Evolutionary conservation across 1,284 basidiomycete species (phyloP).

Genomic region (Fistulina hepatica): DNA sequence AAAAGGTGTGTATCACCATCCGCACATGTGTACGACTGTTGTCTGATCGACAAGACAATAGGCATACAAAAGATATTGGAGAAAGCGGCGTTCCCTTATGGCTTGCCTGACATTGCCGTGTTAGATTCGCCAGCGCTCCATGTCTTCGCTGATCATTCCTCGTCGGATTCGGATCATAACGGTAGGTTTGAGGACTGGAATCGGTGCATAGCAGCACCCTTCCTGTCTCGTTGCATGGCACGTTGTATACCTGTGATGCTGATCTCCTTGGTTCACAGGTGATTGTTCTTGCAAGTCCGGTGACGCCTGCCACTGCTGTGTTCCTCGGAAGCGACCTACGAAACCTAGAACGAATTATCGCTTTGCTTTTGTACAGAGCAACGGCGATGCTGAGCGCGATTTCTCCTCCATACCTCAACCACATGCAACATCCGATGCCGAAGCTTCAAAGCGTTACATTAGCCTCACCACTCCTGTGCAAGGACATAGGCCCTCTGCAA

Average conservation of each 20-base stretch:
- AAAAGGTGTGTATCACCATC: conserved; percentile 31
- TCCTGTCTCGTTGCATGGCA: conserved; percentile 29
- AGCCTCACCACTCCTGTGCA: conserved; percentile 21
- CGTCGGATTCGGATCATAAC: conserved; percentile 44
- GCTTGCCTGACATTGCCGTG: conserved; percentile 48
- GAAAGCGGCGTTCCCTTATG: conserved; percentile 60
- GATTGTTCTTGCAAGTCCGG: conserved; percentile 36
- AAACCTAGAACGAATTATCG: conserved; percentile 16
- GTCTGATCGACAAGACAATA: conserved; percentile 40
- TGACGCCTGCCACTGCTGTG: conserved; percentile 48
- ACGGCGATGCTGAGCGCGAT: conserved; percentile 9
- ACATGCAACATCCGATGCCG: conserved; percentile 8
- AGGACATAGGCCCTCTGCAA: background rate
- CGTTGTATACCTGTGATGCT: conserved; percentile 10
- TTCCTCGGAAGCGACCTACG: conserved; percentile 23
- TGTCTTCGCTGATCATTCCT: conserved; percentile 29
- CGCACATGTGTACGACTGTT: conserved; percentile 13
- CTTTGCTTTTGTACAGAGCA: conserved; percentile 11
- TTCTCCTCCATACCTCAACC: conserved; percentile 5
- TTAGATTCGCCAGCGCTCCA: conserved; percentile 47
- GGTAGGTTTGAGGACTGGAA: too few species aligned
- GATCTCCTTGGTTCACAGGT: conserved; percentile 29
- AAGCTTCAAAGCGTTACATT: conserved; percentile 11
- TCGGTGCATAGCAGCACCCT: too few species aligned
- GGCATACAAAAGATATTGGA: conserved; percentile 46